Conservation (phyloP, 1,284 basidiomycete genomes). For the Salmacisia buchloeana region DNA sequence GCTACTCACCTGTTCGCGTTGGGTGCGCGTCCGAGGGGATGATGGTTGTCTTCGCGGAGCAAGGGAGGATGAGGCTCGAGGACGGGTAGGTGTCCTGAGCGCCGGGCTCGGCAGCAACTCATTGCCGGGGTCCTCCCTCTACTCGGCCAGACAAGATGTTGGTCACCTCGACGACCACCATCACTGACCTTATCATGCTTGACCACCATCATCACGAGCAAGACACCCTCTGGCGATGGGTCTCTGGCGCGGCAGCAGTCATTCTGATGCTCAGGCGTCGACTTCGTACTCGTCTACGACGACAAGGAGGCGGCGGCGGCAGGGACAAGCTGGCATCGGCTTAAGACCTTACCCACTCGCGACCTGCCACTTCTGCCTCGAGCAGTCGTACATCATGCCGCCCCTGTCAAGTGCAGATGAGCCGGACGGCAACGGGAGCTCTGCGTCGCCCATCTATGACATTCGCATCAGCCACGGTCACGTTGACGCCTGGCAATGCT, state of each 20-base stretch:
- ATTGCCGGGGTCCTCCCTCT: no score
- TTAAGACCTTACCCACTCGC: neutral
- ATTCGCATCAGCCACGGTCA: slow-evolving; percentile 8
- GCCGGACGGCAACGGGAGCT: neutral
- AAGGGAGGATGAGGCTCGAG: no score
- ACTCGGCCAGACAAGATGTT: no score
- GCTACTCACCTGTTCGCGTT: no score
- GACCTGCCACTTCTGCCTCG: slow-evolving; percentile 36
- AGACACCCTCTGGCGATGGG: no score
- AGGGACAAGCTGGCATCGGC: neutral
- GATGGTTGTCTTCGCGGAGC: no score
- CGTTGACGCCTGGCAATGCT: slow-evolving; percentile 35
- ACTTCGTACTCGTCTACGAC: neutral
- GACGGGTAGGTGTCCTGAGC: no score
- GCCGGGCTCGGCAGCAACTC: no score
- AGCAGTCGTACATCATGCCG: slow-evolving; percentile 29
- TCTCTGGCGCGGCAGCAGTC: neutral
- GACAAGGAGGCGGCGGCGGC: neutral
- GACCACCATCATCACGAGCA: no score
- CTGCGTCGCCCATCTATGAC: neutral
- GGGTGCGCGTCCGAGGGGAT: no score
- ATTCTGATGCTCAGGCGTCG: neutral
- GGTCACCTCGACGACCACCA: no score
- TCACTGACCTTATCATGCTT: no score
- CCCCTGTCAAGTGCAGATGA: slow-evolving; percentile 15